Evolutionary conservation across 345 rosid genomes (phyloP), one percentile per base, ranked within the genome.

Genomic region (Pistacia integerrima): DNA sequence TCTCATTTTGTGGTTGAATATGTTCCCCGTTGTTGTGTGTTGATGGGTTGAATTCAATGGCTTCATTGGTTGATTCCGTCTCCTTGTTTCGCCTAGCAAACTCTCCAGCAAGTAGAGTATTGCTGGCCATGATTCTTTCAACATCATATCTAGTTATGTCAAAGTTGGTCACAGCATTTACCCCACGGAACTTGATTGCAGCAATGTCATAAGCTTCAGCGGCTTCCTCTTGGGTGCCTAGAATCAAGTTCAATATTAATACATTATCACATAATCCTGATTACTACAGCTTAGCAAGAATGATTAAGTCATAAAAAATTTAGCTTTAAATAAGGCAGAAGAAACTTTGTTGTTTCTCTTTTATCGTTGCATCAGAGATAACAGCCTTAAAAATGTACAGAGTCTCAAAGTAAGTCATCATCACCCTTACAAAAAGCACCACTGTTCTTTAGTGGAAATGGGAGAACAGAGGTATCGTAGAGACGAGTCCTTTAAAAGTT

Each of bases 191-290:
- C 85, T 92, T 92, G 52, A 92, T 90, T 0, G 97, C 97, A 10
- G 97, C 97, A 3, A 92, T 58, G 70, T 92, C 97, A 62, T 92
- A 92, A 30, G 97, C 93, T 75, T 92, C 97, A 1, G 97, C 97
- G 12, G 97, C 97, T 84, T 92, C 97, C 83, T 92, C 97, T 78
- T 92, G 97, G 17, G 97, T 90, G 76, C 94, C 94, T 90, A 78
- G 25, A 41, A 67, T 58, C 69, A 33, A 61, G 7, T 56, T 77
- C 17, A 0, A 51, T 1, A 8, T 35, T 25, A 64, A 76, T 20
- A 17, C 12, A 38, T 38, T 25, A 46, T 67, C 28, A 61, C 10
- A 49, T 33, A 11, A 70, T 54, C 13, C 61, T 1, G 16, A 66
- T 3, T 30, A 3, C 2, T 0, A 22, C 17, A 77, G 20, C 64